Base-by-base conservation (phyloP, 1,284 basidiomycete species). In the Cutaneotrichosporon cyanovorans region DNA sequence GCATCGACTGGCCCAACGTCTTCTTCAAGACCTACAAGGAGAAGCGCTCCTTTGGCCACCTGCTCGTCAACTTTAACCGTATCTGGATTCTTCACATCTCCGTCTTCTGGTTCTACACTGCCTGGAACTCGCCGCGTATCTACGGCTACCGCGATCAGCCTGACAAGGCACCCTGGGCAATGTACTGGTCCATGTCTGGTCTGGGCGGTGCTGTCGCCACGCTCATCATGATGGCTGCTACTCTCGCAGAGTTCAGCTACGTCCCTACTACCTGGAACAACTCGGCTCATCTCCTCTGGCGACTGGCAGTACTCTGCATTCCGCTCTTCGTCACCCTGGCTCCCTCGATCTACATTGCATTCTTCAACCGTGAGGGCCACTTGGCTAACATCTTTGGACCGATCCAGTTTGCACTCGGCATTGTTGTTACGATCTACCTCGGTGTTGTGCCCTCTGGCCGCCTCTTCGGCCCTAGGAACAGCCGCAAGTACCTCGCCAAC, bases 1-100 rank as follows among this genome's bases (percentile, higher is more conserved):
- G 87, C 50, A 83, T 96, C 59, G 90, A 96, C 57, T 96, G 92
- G 91, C 84, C 84, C 62, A 78, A 82, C 31, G 89, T 84, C 1
- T 95, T 95, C 72, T 92, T 92, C 84, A 96, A 96, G 77, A 96
- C 91, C 0, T 96, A 95, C 73, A 87, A 82, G 56, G 92, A 96
- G 73, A 90, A 90, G 65, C 87, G 92, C 34, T 92, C 90, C 0
- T 86, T 92, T 68, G 82, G 88, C 50, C 91, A 96, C 70, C 77
- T 95, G 1, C 78, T 96, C 50, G 90, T 95, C 76, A 95, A 96
- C 76, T 96, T 96, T 75, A 96, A 95, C 75, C 86, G 91, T 46
- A 86, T 96, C 61, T 96, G 91, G 91, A 85, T 95, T 66, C 82
- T 91, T 48, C 92, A 96, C 72, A 78, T 96, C 48, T 81, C 88